Percentiles rank a stretch among this genome's conserved stretches.
Evolutionary conservation across 768 basidiomycete genomes (phyloP).

Genomic region (Boletus patriciae): DNA sequence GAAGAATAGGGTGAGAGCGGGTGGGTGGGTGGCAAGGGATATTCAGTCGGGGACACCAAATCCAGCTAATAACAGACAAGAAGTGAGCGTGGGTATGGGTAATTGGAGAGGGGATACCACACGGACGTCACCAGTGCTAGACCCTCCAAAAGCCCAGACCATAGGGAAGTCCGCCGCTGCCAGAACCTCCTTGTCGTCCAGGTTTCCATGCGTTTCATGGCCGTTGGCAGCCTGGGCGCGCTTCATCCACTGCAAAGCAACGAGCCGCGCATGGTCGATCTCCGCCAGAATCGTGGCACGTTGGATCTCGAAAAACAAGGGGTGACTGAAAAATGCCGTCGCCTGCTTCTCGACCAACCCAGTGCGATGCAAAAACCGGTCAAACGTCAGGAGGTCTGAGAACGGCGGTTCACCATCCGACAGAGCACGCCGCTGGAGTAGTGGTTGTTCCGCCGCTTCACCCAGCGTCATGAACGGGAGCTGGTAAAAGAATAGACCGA

Average conservation of each 20-base stretch:
- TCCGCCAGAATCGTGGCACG: constrained; percentile 9
- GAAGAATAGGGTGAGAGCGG: constrained; percentile 24
- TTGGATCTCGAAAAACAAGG: constrained; percentile 47
- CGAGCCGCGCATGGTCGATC: background rate
- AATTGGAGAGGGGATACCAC: background rate
- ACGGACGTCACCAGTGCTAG: constrained; percentile 33
- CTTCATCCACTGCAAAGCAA: constrained; percentile 28
- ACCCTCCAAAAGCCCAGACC: constrained; percentile 17
- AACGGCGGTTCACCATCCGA: constrained; percentile 38
- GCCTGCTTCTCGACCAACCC: constrained; percentile 39
- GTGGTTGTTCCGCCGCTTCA: background rate
- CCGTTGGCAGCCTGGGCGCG: background rate
- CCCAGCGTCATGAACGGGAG: constrained; percentile 51
- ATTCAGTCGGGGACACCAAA: constrained; percentile 35
- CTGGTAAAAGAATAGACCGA: constrained; percentile 43
- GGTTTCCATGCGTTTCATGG: background rate
- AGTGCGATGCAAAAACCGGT: constrained; percentile 49
- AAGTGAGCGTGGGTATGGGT: background rate
- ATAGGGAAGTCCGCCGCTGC: constrained; percentile 3
- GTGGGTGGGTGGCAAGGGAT: constrained; percentile 31
- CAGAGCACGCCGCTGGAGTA: background rate
- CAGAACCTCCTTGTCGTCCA: constrained; percentile 1
- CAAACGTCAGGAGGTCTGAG: constrained; percentile 41
- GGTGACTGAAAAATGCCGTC: constrained; percentile 38
- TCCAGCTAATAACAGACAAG: constrained; percentile 30